Conservation (phyloP, 179 eudicot genomes). For the Spergularia azorica region DNA sequence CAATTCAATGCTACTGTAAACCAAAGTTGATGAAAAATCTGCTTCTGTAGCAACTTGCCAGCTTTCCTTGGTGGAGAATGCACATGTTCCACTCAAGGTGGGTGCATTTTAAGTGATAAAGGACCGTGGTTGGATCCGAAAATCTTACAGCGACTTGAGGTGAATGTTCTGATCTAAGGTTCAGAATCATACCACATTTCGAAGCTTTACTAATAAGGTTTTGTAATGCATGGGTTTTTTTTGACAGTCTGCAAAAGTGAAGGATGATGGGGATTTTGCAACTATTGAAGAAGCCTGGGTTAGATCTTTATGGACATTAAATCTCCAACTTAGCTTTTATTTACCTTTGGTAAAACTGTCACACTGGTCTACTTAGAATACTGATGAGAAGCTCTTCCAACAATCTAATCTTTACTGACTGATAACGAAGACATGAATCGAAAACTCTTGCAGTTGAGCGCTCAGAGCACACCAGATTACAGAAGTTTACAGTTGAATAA, state of each 20-base stretch:
- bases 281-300: conserved; percentile 30
- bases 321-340: background rate
- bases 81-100: conserved; percentile 56
- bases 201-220: background rate
- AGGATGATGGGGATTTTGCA: conserved; percentile 9
- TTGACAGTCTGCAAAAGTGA: conserved; percentile 17
- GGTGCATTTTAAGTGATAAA: conserved; percentile 60
- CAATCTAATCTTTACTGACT: background rate
- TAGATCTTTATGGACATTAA: background rate
- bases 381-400: too few species aligned
- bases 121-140: conserved; percentile 72
- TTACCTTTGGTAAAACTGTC: too few species aligned
- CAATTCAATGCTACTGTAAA: too few species aligned
- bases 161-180: conserved; percentile 11
- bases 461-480: conserved; percentile 32
- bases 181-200: background rate
- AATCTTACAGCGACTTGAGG: conserved; percentile 43
- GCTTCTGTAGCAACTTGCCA: conserved; percentile 54
- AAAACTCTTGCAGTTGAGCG: conserved; percentile 22
- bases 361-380: too few species aligned
- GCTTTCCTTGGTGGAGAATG: conserved; percentile 64
- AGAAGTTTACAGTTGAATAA: background rate
- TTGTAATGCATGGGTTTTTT: background rate
- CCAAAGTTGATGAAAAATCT: background rate
- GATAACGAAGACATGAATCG: background rate